Base-by-base conservation (phyloP, 2,329 filamentous ascomycete species). In the Aspergillus bombycis region DNA sequence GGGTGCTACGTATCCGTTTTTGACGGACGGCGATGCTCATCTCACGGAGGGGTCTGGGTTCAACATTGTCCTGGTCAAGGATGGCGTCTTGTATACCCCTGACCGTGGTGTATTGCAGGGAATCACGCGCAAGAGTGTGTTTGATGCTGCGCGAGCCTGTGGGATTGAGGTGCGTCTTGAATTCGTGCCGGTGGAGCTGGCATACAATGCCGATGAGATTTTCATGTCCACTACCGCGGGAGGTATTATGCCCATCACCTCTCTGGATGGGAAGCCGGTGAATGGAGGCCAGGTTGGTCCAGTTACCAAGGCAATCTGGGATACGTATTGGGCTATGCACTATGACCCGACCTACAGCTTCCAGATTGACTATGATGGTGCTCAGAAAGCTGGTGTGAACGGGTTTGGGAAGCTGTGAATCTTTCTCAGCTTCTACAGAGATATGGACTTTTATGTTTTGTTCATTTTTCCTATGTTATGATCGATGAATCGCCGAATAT, bases 171-270 rank as follows among this genome's bases (percentile, higher is more conserved):
- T 81, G 5, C 76, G 73, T 3, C 58, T 80, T 26, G 79, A 83
- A 67, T 62, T 75, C 28, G 80, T 84, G 4, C 81, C 82, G 0
- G 72, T 82, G 0, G 75, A 81, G 19, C 11, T 75, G 43, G 76
- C 73, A 0, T 84, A 83, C 50, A 58, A 77, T 10, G 72, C 74
- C 0, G 83, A 85, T 61, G 83, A 85, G 72, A 77, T 84, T 4
- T 80, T 85, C 32, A 84, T 84, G 82, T 84, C 78, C 63, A 85
- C 83, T 0, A 85, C 83, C n/a, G 83, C 83, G 0, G 83, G 83
- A 0, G 83, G 83, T 0, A 78, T 85, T 21, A 85, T 85, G 83
- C 83, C 83, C 0, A 83, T 85, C 28, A 83, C 81, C 0, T 64
- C 60, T 0, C 70, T 85, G 2, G 83, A 85, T 67, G 82, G 78